These are phyloP conservation scores for Rubia peregrina DNA, from an alignment of 305 asterid species.

Conservation along the genomic window DNA sequence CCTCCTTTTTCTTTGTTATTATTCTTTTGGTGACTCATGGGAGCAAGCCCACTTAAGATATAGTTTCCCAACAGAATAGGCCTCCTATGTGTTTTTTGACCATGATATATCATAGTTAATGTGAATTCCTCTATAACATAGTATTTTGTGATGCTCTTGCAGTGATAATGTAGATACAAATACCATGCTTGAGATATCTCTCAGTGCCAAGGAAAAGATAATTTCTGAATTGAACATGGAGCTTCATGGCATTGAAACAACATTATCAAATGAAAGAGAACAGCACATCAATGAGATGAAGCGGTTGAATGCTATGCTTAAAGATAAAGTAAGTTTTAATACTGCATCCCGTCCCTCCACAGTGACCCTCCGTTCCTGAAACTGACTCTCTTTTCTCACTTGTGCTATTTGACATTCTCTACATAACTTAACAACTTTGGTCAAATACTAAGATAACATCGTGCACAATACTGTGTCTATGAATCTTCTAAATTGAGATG, in stretches of 20 bases:
- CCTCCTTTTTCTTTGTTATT: neutral
- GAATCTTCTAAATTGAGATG: neutral
- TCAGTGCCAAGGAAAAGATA: constrained; percentile 84
- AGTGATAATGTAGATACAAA: constrained; percentile 72
- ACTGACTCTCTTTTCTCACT: neutral
- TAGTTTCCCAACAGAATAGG: neutral
- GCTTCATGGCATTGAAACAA: constrained; percentile 85
- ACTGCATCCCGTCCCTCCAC: neutral
- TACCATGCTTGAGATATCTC: constrained; percentile 80
- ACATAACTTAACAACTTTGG: neutral
- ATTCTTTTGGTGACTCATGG: neutral
- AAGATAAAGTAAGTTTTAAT: constrained; percentile 58
- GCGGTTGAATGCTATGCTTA: constrained; percentile 65
- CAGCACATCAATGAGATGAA: constrained; percentile 72
- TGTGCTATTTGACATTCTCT: neutral
- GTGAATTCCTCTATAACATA: constrained; percentile 13
- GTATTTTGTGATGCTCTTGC: constrained; percentile 24
- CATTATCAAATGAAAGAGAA: constrained; percentile 80
- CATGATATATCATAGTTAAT: neutral
- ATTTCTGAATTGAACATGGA: constrained; percentile 89
- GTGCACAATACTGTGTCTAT: neutral
- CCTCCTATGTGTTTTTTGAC: neutral
- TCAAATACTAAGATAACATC: neutral
- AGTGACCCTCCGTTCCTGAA: neutral
- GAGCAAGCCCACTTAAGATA: neutral